Conservation (phyloP, 2,329 filamentous ascomycete species). For the Penicillium sp. region DNA sequence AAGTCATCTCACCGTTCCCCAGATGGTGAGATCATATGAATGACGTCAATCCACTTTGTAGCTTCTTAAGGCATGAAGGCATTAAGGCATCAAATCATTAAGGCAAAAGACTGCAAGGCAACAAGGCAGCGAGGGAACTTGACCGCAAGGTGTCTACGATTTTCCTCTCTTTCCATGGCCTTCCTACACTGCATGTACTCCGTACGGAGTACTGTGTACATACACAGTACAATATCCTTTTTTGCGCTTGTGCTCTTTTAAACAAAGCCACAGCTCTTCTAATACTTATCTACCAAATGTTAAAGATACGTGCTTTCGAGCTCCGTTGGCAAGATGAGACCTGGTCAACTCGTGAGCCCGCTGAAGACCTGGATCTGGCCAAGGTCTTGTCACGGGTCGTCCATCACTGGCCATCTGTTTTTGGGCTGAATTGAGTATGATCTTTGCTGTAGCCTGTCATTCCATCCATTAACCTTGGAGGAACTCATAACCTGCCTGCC, state of each 20-base stretch:
- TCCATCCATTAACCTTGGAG: not conserved
- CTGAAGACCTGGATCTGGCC: slow-evolving; percentile 4
- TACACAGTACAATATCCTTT: no score
- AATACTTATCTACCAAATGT: no score
- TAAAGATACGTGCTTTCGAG: slow-evolving; percentile 13
- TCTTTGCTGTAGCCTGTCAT: no score
- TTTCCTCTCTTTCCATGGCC: not conserved
- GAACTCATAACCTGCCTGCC: not conserved
- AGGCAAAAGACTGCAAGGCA: not conserved
- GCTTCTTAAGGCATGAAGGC: not conserved
- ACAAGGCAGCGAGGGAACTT: not conserved
- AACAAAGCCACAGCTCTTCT: no score
- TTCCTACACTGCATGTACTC: no score
- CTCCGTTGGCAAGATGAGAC: slow-evolving; percentile 16
- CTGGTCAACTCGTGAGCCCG: slow-evolving; percentile 8
- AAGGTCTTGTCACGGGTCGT: slow-evolving; percentile 8
- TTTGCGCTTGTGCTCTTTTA: no score
- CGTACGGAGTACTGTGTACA: no score
- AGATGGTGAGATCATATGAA: not conserved
- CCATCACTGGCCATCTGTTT: slow-evolving; percentile 13
- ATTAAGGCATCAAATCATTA: not conserved
- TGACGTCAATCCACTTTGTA: slow-evolving; percentile 2
- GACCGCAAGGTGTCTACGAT: no score
- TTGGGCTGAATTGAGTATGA: slow-evolving; percentile 1
- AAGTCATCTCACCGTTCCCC: slow-evolving; percentile 5